Percentiles rank a stretch among this genome's conserved stretches.
Evolutionary conservation across 371 early-diverging fungal genomes (phyloP).

Genomic region (Blastocladiella emersonii): DNA sequence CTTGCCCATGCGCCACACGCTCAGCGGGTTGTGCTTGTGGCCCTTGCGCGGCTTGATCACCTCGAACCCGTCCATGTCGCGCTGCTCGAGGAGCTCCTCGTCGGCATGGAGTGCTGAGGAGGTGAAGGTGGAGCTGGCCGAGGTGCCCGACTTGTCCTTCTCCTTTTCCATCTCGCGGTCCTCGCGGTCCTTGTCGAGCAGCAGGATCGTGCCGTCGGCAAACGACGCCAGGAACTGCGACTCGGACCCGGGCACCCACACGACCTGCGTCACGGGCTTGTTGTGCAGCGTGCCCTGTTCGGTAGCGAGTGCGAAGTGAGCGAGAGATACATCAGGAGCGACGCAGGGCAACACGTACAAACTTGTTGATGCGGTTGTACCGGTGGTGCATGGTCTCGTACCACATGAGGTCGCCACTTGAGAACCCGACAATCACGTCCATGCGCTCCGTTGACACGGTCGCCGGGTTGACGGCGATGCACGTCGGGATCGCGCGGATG

Average conservation of each 20-base stretch:
- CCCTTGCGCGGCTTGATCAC: constrained; percentile 31
- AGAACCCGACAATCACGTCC: constrained; percentile 69
- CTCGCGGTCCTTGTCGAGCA: constrained; percentile 81
- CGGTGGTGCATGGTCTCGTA: constrained; percentile 65
- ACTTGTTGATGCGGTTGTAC: constrained; percentile 55
- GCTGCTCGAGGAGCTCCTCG: background rate
- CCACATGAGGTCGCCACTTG: constrained; percentile 75
- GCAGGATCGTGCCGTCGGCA: constrained; percentile 53
- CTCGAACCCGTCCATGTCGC: constrained; percentile 20
- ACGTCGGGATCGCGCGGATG: constrained; percentile 60
- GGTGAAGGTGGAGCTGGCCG: no score
- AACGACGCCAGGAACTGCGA: constrained; percentile 65
- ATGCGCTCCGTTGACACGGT: constrained; percentile 38
- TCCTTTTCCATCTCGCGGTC: constrained; percentile 29
- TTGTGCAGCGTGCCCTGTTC: background rate
- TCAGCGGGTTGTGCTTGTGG: constrained; percentile 54
- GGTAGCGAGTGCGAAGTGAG: no score
- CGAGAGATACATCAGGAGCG: no score
- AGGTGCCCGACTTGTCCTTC: background rate
- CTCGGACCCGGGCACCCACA: constrained; percentile 85
- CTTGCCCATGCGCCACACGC: constrained; percentile 53
- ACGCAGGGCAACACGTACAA: constrained; percentile 26
- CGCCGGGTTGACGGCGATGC: constrained; percentile 69
- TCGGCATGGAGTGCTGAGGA: background rate
- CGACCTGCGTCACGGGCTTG: constrained; percentile 49